Evolutionary conservation across 192 early-diverging fungal genomes (phyloP).

Genomic region (Podila epicladia): DNA sequence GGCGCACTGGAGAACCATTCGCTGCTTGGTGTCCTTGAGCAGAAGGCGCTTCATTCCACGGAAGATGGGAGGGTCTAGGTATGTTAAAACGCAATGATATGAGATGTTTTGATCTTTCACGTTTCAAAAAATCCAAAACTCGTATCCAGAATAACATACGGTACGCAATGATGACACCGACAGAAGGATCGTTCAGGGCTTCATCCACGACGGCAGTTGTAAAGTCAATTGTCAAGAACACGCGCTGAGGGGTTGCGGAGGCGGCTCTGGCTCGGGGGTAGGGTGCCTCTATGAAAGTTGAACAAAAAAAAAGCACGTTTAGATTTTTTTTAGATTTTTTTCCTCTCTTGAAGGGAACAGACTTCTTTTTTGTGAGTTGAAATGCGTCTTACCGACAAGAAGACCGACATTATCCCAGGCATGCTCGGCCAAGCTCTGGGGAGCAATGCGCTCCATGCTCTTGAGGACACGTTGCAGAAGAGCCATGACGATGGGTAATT

Average conservation of each 20-base stretch:
- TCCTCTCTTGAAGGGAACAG: constrained; percentile 3
- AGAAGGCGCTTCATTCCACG: constrained; percentile 79
- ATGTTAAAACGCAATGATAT: background rate
- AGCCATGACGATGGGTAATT: constrained; percentile 48
- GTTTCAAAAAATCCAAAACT: background rate
- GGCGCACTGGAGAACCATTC: constrained; percentile 81
- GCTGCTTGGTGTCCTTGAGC: constrained; percentile 80
- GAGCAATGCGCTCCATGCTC: constrained; percentile 87
- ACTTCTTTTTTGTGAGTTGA: background rate
- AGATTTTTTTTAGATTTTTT: background rate
- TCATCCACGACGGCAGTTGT: constrained; percentile 81
- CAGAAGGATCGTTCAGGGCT: constrained; percentile 72
- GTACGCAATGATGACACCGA: constrained; percentile 93
- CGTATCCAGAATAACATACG: constrained; percentile 38
- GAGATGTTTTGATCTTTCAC: background rate
- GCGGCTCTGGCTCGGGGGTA: constrained; percentile 65
- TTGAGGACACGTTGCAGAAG: constrained; percentile 65
- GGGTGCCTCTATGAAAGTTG: constrained; percentile 73
- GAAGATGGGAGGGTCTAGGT: constrained; percentile 87
- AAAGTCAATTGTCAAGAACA: constrained; percentile 95
- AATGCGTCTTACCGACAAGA: constrained; percentile 65
- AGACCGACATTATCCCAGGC: constrained; percentile 97
- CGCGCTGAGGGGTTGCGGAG: constrained; percentile 62
- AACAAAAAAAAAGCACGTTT: background rate
- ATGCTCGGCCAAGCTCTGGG: constrained; percentile 79